phyloP scores from a whole-genome alignment of 306 rosid species.

The Casuarina equisetifolia region DNA sequence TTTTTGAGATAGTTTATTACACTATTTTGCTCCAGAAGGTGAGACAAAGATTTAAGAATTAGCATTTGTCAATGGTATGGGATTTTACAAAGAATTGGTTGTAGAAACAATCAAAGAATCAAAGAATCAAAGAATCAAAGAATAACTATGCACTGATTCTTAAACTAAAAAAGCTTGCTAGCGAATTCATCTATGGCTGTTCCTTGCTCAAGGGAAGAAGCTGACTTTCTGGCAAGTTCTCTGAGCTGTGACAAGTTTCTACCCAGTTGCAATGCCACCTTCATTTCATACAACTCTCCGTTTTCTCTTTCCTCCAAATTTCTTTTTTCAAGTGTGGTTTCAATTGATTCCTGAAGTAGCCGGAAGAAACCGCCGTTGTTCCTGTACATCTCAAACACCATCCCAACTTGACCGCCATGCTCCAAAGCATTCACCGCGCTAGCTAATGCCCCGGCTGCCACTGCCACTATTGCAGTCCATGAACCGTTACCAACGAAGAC shows the following conservation, averaged over 20 bases:
- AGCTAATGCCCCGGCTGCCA: slow-evolving; percentile 59
- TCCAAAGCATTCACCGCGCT: slow-evolving; percentile 49
- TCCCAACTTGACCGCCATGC: slow-evolving; percentile 74
- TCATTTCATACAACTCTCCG: slow-evolving; percentile 54
- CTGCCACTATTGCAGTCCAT: slow-evolving; percentile 32
- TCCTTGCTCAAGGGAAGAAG: slow-evolving; percentile 39
- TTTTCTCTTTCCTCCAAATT: slow-evolving; percentile 62
- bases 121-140: background rate
- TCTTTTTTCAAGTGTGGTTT: slow-evolving; percentile 42
- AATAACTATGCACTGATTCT: background rate
- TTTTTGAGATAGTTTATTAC: no score
- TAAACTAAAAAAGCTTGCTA: slow-evolving; percentile 49
- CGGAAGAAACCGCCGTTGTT: slow-evolving; percentile 52
- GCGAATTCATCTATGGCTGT: slow-evolving; percentile 56
- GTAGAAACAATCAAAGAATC: background rate
- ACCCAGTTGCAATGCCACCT: slow-evolving; percentile 64
- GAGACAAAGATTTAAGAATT: background rate
- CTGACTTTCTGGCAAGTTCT: slow-evolving; percentile 51
- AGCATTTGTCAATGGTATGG: background rate
- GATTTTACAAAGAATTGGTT: background rate
- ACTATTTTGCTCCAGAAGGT: no score
- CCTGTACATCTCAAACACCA: slow-evolving; percentile 75
- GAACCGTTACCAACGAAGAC: slow-evolving; percentile 43
- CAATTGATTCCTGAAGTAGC: slow-evolving; percentile 44
- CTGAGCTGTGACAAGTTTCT: slow-evolving; percentile 60